phyloP scores from a whole-genome alignment of 352 stramenopile genomes.

The Globisporangium abappressorium region DNA sequence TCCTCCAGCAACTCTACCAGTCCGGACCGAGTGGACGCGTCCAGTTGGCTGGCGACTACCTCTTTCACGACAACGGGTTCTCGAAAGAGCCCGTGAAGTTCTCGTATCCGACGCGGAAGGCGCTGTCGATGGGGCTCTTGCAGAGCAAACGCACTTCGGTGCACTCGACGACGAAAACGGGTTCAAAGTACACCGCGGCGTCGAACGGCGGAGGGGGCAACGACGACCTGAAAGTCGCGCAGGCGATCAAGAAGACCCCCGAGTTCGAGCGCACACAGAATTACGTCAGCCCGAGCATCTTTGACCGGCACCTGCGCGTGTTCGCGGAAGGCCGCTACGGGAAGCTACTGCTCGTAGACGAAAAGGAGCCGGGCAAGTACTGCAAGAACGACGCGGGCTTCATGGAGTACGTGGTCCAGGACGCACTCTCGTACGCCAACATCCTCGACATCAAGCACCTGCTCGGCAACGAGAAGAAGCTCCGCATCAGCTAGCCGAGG shows the following conservation, averaged over 20 bases:
- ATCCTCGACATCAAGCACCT: constrained; percentile 19
- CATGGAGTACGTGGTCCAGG: constrained; percentile 13
- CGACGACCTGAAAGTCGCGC: neutral
- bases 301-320: constrained; percentile 1
- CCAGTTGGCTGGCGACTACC: constrained; percentile 12
- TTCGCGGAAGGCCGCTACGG: constrained; percentile 7
- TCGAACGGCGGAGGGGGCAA: too few species aligned
- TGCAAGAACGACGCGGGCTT: constrained; percentile 9
- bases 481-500: constrained; percentile 1
- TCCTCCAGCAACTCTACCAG: constrained; percentile 11
- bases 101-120: constrained; percentile 11
- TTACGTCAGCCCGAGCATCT: constrained; percentile 3
- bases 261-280: too few species aligned
- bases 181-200: too few species aligned
- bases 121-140: constrained; percentile 9
- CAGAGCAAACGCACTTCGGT: constrained; percentile 6
- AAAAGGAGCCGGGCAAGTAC: constrained; percentile 11
- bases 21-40: constrained; percentile 13
- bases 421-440: constrained; percentile 8
- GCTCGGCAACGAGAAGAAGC: constrained; percentile 17
- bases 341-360: constrained; percentile 10
- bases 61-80: constrained; percentile 16
- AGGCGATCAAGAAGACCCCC: neutral
- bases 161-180: constrained; percentile 1
- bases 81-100: constrained; percentile 12